Conservation (phyloP, 106 monocot genomes). For the Dactylorhiza incarnata region DNA sequence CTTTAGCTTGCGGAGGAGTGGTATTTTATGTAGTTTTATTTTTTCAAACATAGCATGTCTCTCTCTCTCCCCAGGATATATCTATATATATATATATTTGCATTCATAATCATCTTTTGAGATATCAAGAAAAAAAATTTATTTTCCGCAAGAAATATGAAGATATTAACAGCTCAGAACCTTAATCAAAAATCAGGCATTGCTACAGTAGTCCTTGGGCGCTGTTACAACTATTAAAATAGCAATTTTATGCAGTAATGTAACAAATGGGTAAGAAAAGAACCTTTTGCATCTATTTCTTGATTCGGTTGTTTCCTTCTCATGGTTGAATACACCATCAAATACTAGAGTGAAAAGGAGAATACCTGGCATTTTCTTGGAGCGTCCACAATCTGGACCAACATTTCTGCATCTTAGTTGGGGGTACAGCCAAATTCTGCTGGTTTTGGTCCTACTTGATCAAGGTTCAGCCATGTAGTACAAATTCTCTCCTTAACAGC, state of each 20-base stretch:
- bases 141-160: neutral
- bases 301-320: neutral
- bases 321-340: neutral
- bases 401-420: neutral
- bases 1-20: neutral
- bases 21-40: neutral
- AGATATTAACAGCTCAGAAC: slow-evolving; percentile 3
- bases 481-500: slow-evolving; percentile 57
- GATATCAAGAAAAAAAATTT: neutral
- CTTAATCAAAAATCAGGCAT: neutral
- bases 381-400: neutral
- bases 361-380: neutral
- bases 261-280: neutral
- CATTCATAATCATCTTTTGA: neutral
- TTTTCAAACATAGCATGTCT: neutral
- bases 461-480: neutral
- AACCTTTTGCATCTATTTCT: neutral
- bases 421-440: neutral
- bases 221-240: neutral
- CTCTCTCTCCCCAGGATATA: neutral
- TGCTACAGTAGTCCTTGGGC: neutral
- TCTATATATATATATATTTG: neutral
- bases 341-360: neutral
- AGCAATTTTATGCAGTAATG: neutral
- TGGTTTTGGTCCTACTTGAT: neutral